Percentiles rank a stretch among this genome's conserved stretches.
These are phyloP conservation scores for Aphanocladium album DNA, from an alignment of 2,329 filamentous ascomycete genomes.

Conservation along the genomic window DNA sequence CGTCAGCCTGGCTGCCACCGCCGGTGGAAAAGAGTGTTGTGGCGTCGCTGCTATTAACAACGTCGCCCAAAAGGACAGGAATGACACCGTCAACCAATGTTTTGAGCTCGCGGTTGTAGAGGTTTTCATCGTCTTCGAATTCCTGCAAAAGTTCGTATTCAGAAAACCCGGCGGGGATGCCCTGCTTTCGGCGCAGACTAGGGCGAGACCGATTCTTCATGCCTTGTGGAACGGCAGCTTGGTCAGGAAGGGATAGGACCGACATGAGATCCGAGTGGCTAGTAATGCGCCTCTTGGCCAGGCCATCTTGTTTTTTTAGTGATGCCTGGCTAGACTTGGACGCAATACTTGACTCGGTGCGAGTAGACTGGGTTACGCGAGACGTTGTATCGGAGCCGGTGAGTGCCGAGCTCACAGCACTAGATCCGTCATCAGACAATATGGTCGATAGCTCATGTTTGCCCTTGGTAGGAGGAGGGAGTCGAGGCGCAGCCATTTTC, in stretches of 20 bases:
- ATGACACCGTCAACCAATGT: constrained; percentile 94
- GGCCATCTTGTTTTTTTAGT: constrained; percentile 35
- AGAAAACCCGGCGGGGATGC: constrained; percentile 61
- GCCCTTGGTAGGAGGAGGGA: constrained; percentile 49
- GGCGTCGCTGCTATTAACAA: constrained; percentile 64
- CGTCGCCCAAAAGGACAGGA: constrained; percentile 81
- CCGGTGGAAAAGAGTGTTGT: constrained; percentile 55
- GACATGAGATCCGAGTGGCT: constrained; percentile 94
- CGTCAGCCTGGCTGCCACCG: constrained; percentile 51
- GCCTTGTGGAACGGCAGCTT: constrained; percentile 50
- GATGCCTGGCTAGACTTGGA: constrained; percentile 43
- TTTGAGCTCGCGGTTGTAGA: constrained; percentile 86
- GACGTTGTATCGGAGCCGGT: constrained; percentile 47
- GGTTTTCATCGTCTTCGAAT: constrained; percentile 74
- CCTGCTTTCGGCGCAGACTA: constrained; percentile 71
- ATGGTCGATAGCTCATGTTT: constrained; percentile 54
- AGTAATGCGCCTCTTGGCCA: constrained; percentile 70
- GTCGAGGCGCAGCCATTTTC: constrained; percentile 29
- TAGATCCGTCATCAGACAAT: constrained; percentile 46
- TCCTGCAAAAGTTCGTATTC: constrained; percentile 73
- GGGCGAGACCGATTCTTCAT: constrained; percentile 68
- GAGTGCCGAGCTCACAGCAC: constrained; percentile 24
- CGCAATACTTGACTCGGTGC: constrained; percentile 48
- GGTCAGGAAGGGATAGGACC: constrained; percentile 70
- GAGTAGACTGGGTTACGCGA: constrained; percentile 40